A percentile compares a stretch with the other conserved stretches of the same genome.
These are phyloP conservation scores for Scenedesmus sp. DNA, from an alignment of 163 green algal species.

Conservation along the genomic window DNA sequence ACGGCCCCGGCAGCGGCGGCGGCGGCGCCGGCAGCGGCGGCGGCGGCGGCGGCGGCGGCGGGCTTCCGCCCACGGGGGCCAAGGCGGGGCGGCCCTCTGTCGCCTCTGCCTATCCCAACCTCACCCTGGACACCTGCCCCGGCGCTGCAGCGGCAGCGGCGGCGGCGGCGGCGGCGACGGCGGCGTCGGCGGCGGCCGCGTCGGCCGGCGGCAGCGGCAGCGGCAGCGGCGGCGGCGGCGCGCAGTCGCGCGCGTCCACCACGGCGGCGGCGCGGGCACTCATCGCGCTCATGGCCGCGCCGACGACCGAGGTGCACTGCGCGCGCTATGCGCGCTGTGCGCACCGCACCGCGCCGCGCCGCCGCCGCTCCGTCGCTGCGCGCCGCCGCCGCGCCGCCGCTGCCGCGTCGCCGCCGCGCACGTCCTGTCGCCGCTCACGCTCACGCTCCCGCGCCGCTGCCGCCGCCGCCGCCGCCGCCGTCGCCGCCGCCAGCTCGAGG, in stretches of 20 bases:
- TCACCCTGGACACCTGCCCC: too few relatives aligned
- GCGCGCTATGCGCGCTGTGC: too few relatives aligned
- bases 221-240: not conserved
- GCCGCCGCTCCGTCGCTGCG: too few relatives aligned
- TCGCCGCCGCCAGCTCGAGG: slow-evolving; percentile 57
- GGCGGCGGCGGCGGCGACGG: not conserved
- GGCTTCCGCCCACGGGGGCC: too few relatives aligned
- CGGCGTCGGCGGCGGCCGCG: slow-evolving; percentile 12
- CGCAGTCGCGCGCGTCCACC: not conserved
- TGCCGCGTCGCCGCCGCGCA: not conserved
- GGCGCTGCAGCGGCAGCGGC: not conserved
- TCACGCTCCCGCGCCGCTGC: not conserved
- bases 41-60: too few relatives aligned
- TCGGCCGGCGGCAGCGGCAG: not conserved
- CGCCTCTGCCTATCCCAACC: too few relatives aligned
- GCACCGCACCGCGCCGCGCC: too few relatives aligned
- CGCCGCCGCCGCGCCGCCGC: not conserved
- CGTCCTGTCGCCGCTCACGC: not conserved
- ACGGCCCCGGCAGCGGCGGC: too few relatives aligned
- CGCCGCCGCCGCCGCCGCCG: not conserved
- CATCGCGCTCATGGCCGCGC: not conserved
- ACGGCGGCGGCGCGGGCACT: not conserved
- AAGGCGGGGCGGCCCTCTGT: too few relatives aligned
- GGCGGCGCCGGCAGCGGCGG: too few relatives aligned
- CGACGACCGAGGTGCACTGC: not conserved